A percentile compares a stretch with the other conserved stretches of the same genome.
Evolutionary conservation across 1,139 yeast species (phyloP).

Genomic region (Ashbya aceris): DNA sequence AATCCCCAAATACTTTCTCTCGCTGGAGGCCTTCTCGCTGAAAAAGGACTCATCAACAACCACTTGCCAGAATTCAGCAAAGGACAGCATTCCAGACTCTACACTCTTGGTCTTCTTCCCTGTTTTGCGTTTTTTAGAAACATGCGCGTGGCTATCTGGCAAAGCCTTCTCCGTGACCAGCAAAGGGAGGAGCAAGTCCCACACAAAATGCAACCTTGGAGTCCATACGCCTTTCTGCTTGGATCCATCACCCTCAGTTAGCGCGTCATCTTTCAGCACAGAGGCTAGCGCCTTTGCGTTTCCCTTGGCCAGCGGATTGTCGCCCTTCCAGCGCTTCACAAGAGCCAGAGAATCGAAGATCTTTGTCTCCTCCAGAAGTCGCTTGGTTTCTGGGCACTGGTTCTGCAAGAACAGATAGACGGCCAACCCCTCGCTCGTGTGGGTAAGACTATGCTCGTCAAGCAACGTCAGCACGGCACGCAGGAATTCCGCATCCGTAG

Average conservation of each 20-base stretch:
- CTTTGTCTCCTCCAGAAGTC: conserved; percentile 11
- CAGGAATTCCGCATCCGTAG: conserved; percentile 23
- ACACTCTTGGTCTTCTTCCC: conserved; percentile 21
- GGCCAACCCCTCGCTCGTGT: conserved; percentile 76
- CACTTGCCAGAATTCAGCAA: conserved; percentile 72
- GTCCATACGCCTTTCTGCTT: conserved; percentile 64
- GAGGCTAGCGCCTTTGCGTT: conserved; percentile 53
- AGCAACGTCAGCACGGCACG: conserved; percentile 33
- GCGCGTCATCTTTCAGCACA: conserved; percentile 50
- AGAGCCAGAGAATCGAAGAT: conserved; percentile 21
- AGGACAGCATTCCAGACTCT: conserved; percentile 28
- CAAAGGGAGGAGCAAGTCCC: conserved; percentile 55
- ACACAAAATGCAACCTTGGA: conserved; percentile 73
- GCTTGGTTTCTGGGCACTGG: conserved; percentile 5
- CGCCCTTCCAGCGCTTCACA: conserved; percentile 51
- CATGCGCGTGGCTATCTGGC: conserved; percentile 13
- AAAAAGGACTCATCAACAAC: conserved; percentile 77
- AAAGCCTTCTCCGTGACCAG: conserved; percentile 18
- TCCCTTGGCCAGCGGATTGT: conserved; percentile 63
- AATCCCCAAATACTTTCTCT: conserved; percentile 82
- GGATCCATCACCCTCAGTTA: conserved; percentile 34
- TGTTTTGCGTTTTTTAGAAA: conserved; percentile 31
- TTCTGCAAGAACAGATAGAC: conserved; percentile 45
- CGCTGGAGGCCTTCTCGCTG: conserved; percentile 67
- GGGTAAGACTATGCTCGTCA: conserved; percentile 46